phyloP scores from a whole-genome alignment of 176 grass and related monocot species.

The Phoenix dactylifera region DNA sequence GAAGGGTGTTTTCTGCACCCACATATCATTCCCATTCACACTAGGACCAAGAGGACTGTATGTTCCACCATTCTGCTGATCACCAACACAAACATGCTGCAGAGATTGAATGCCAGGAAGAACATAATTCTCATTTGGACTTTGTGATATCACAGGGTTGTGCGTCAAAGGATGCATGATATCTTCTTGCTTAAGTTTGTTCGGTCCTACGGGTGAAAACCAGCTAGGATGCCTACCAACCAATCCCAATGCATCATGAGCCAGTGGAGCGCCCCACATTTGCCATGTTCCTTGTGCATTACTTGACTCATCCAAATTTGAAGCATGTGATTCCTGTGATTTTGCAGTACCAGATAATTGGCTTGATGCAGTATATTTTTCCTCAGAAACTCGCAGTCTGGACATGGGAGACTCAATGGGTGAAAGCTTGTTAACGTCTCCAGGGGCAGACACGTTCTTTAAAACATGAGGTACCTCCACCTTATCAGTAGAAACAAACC shows the following conservation, averaged over 20 bases:
- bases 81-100: conserved; percentile 11
- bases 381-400: conserved; percentile 40
- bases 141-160: conserved; percentile 9
- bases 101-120: conserved; percentile 1
- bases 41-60: conserved; percentile 17
- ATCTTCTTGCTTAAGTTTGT: conserved; percentile 33
- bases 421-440: conserved; percentile 42
- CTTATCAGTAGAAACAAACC: conserved; percentile 35
- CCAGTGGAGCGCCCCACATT: conserved; percentile 77
- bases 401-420: conserved; percentile 79
- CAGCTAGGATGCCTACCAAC: conserved; percentile 47
- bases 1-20: conserved; percentile 39
- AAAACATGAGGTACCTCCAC: conserved; percentile 32
- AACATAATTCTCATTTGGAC: conserved; percentile 1
- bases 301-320: conserved; percentile 30
- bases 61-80: conserved; percentile 44
- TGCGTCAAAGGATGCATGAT: not conserved
- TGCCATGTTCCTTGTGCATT: conserved; percentile 71
- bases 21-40: conserved; percentile 40
- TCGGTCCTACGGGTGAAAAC: conserved; percentile 29
- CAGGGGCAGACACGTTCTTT: conserved; percentile 7
- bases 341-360: conserved; percentile 19
- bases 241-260: conserved; percentile 60
- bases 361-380: conserved; percentile 27
- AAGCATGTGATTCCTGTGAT: conserved; percentile 23